Base-by-base conservation (phyloP, 768 basidiomycete genomes). In the Lactarius hengduanensis region DNA sequence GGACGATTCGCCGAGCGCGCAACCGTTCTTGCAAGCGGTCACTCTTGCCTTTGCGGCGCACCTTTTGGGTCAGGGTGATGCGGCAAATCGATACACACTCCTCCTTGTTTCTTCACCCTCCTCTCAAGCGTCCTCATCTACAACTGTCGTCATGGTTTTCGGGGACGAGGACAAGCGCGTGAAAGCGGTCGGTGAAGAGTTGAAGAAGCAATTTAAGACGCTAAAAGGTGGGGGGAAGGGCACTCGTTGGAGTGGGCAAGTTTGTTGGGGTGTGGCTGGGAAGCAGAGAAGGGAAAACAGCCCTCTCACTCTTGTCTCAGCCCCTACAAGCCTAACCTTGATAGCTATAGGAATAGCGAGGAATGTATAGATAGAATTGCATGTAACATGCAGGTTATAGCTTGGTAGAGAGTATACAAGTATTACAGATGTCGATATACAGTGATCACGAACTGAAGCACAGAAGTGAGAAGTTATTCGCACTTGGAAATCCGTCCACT, bases 181-280 rank as follows among this genome's bases (percentile, higher is more conserved):
- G 20, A 89, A 87, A 74, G 79, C 77, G 67, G 77, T 76, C 2
- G 88, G 89, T 3, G 86, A 86, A 3, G 78, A 73, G 30, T 73
- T 90, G 53, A 90, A 85, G 74, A 72, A 76, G 5, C 85, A 81
- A 69, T 77, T 89, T 69, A 69, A 63, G 34, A 79, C 79, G 10
- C 80, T 89, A 57, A 93, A 88, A 77, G 92, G 92, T 8, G 92
- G 92, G 13, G 90, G 91, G 4, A 91, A 89, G 72, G 91, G 89
- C 1, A 70, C 78, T 20, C 84, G 82, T 70, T 92, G 91, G 88
- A 91, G 90, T 67, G 91, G n/a, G 91, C 13, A 89, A 92, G 74
- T 82, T 81, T 63, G 80, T 75, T 8, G 90, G 90, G 0, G 81
- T 86, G 16, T 90, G 88, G 88, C 83, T 81, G 71, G 79, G 78